Conservation (phyloP, 257 asterid species). For the Primulina huaijiensis region DNA sequence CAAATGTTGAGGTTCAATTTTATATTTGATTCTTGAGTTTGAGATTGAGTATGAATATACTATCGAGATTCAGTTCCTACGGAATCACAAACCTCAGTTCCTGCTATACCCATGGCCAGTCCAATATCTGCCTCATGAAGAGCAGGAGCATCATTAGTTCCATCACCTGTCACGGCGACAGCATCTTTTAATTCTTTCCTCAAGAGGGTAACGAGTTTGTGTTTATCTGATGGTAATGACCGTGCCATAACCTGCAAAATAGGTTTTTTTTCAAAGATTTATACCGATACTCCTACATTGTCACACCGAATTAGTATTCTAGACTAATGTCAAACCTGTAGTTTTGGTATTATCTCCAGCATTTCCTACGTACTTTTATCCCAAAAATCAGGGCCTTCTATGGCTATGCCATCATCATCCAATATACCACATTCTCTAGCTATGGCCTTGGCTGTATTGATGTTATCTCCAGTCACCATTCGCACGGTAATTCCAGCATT, state of each 20-base stretch:
- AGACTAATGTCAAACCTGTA: conserved; percentile 48
- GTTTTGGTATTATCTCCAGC: conserved; percentile 55
- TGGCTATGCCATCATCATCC: conserved; percentile 63
- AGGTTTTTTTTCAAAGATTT: neutral
- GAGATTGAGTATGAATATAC: neutral
- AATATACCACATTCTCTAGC: conserved; percentile 82
- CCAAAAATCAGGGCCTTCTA: conserved; percentile 71
- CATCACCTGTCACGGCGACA: conserved; percentile 67
- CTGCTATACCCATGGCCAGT: conserved; percentile 61
- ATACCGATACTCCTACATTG: conserved; percentile 1
- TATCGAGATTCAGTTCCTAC: neutral
- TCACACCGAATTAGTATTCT: neutral
- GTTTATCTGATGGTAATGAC: conserved; percentile 71
- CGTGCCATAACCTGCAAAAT: conserved; percentile 64
- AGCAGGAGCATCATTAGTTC: conserved; percentile 60
- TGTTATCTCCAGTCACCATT: conserved; percentile 89
- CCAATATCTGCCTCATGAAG: conserved; percentile 63
- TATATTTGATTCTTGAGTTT: neutral
- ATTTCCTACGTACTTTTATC: conserved; percentile 51
- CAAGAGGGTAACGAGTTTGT: conserved; percentile 55
- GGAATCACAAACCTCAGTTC: conserved; percentile 43
- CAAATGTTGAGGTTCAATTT: neutral
- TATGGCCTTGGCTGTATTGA: conserved; percentile 77
- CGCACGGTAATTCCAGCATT: conserved; percentile 70
- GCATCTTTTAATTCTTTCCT: conserved; percentile 62